Percentiles rank a stretch among this genome's conserved stretches.
These are phyloP conservation scores for Penicillium thymicola DNA, from an alignment of 2,329 filamentous ascomycete genomes.

Conservation along the genomic window DNA sequence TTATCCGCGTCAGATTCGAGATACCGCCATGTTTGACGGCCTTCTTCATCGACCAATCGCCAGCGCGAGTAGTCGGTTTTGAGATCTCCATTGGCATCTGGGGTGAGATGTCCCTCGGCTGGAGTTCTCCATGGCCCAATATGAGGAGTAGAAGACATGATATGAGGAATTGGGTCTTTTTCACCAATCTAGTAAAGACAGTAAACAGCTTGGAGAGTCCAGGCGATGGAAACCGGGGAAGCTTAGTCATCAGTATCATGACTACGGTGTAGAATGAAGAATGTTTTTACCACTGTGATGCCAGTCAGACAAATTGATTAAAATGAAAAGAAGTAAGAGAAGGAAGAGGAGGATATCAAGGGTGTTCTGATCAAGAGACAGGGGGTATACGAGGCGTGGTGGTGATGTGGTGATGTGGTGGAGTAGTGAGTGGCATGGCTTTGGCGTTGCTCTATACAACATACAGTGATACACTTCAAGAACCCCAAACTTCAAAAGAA, in stretches of 20 bases:
- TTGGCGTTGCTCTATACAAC: not conserved
- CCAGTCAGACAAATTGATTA: not conserved
- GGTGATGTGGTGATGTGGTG: not conserved
- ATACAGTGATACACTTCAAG: not conserved
- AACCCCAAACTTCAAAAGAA: not conserved
- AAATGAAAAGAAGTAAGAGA: not conserved
- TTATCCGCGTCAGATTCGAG: constrained; percentile 67
- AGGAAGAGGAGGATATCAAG: not conserved
- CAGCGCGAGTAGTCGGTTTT: constrained; percentile 79
- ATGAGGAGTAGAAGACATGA: constrained; percentile 18
- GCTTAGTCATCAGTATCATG: constrained; percentile 12
- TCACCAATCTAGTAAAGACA: not conserved
- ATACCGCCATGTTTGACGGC: constrained; percentile 93
- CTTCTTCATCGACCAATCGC: constrained; percentile 78
- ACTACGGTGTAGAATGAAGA: constrained; percentile 7
- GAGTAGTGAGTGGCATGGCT: too few species aligned
- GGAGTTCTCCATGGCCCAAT: constrained; percentile 36
- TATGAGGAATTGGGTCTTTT: not conserved
- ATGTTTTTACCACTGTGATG: not conserved
- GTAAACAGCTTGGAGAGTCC: not conserved
- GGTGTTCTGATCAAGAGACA: not conserved
- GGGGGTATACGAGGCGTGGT: not conserved
- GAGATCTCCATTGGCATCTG: constrained; percentile 36
- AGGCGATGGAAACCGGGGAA: not conserved
- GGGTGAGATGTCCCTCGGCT: constrained; percentile 34